phyloP scores from a whole-genome alignment of 2,329 filamentous ascomycete species.

The Phaeosphaeriaceae sp. region DNA sequence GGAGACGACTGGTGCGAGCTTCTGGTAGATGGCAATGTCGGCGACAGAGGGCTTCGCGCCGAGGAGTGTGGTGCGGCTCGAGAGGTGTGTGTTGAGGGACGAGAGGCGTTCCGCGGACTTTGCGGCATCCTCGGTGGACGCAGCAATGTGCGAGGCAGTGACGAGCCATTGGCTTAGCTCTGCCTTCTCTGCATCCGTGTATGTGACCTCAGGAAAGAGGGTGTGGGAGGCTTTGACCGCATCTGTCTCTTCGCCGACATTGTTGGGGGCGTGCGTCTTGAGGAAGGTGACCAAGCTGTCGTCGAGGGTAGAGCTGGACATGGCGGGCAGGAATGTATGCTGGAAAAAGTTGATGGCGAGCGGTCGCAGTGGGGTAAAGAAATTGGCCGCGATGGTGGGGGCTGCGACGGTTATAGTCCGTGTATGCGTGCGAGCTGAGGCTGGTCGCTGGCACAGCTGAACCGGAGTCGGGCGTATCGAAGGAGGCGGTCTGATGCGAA shows the following conservation, averaged over 20 bases:
- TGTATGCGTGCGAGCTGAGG: constrained; percentile 10
- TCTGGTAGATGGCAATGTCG: constrained; percentile 82
- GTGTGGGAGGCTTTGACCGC: constrained; percentile 58
- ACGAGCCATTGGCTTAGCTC: constrained; percentile 91
- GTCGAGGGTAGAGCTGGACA: constrained; percentile 47
- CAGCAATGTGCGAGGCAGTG: constrained; percentile 74
- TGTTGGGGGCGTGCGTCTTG: constrained; percentile 47
- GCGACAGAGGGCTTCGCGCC: constrained; percentile 89
- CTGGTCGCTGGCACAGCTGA: constrained; percentile 9
- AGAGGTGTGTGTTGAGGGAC: constrained; percentile 84
- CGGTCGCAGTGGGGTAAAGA: constrained; percentile 43
- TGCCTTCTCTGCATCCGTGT: constrained; percentile 79
- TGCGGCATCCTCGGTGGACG: constrained; percentile 62
- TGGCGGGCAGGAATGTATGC: constrained; percentile 32
- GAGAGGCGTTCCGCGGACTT: constrained; percentile 71
- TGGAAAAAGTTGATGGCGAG: constrained; percentile 41
- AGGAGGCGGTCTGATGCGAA: constrained; percentile 32
- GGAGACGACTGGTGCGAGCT: constrained; percentile 77
- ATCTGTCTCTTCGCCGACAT: constrained; percentile 45
- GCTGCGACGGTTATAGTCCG: constrained; percentile 17
- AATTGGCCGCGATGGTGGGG: constrained; percentile 23
- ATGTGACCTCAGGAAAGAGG: constrained; percentile 74
- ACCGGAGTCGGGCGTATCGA: constrained; percentile 12
- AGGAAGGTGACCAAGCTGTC: constrained; percentile 44
- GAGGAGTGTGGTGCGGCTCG: constrained; percentile 85